These are phyloP conservation scores for Tieghemostelium lacteum DNA, from an alignment of 78 protist genomes.

Conservation along the genomic window DNA sequence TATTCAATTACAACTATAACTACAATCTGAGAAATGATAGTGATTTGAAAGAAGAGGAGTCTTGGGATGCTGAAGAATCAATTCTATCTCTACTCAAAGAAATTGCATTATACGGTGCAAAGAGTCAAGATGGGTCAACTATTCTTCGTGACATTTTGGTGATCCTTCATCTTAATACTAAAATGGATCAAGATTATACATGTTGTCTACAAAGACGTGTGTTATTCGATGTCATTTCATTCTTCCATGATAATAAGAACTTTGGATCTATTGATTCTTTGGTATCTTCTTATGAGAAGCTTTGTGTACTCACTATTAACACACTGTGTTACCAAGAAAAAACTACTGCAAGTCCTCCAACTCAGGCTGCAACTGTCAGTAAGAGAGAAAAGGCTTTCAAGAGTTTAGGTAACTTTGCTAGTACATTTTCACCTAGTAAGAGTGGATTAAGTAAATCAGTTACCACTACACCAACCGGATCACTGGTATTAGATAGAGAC, in stretches of 20 bases:
- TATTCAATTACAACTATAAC: neutral
- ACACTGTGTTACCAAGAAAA: constrained; percentile 66
- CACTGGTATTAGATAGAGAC: neutral
- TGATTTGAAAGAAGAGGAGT: constrained; percentile 12
- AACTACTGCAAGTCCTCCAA: neutral
- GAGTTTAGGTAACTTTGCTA: neutral
- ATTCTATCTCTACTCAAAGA: constrained; percentile 37
- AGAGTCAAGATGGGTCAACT: constrained; percentile 29
- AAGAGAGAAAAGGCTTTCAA: neutral
- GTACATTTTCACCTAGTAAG: neutral
- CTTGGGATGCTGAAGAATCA: constrained; percentile 62
- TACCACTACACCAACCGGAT: neutral
- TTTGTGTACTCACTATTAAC: constrained; percentile 47
- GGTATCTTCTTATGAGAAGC: constrained; percentile 61
- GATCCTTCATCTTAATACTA: constrained; percentile 42
- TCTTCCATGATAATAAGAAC: constrained; percentile 59
- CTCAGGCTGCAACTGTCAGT: neutral
- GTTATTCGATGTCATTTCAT: constrained; percentile 51
- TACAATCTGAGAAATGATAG: neutral
- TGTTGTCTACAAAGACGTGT: constrained; percentile 55
- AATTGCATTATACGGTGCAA: constrained; percentile 57
- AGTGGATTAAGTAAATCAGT: neutral
- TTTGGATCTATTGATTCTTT: constrained; percentile 21
- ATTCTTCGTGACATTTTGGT: constrained; percentile 40
- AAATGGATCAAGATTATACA: constrained; percentile 60